Base-by-base conservation (phyloP, 495 filamentous ascomycete species). In the Choiromyces venosus region DNA sequence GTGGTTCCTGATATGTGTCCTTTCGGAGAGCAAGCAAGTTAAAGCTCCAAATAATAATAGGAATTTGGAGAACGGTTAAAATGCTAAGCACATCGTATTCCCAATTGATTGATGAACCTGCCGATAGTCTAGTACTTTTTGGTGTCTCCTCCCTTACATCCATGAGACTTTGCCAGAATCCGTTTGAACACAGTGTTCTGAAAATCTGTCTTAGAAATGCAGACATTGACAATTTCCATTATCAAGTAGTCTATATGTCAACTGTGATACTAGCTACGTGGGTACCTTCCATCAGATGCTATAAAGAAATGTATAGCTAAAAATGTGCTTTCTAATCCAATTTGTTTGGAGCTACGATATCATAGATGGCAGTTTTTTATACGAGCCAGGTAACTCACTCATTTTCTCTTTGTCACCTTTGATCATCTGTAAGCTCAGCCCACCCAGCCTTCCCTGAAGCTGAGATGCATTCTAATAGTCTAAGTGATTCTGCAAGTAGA, bases 1-100 rank as follows among this genome's bases (percentile, higher is more conserved):
- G 66, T 16, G 18, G 69, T 71, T 76, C 65, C 73, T 76, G 75
- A 77, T 68, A 77, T 77, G 66, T 77, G 75, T 77, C 75, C 75
- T 77, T 77, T 77, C 46, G 61, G 65, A 56, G 46, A 33, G 56
- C 44, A 36, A 65, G 72, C 52, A 29, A n/a, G 25, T n/a, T 14
- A 61, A 61, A 61, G 25, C 52, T 33, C 25, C 52, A 61, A 7
- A 18, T 4, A n/a, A 52, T 52, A 52, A 16, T 46, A 16, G 19
- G 42, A 33, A 33, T 33, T 16, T 14, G n/a, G n/a, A 33, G 52
- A 61, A 61, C n/a, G 52, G 52, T 10, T 61, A 61, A 61, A 61
- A 61, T 29, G 52, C n/a, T 29, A 10, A 25, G n/a, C 52, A 14
- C 25, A 61, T 61, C 12, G 25, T 33, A 61, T 29, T 25, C 52